Base-by-base conservation (phyloP, 2,329 filamentous ascomycete species). In the Ophiostoma fasciatum region DNA sequence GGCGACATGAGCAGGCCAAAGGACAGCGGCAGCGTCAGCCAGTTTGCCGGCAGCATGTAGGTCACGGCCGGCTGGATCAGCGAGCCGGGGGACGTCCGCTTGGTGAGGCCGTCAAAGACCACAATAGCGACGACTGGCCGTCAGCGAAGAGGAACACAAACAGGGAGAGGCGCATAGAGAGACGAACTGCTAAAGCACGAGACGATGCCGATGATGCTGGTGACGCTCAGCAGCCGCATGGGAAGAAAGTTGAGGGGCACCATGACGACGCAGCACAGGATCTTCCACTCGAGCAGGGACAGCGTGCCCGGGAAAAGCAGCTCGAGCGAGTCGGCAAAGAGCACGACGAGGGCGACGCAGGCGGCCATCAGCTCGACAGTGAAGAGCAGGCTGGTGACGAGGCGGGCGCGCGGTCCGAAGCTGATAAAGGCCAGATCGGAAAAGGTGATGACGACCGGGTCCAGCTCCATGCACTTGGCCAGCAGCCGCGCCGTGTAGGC, bases 341-440 rank as follows among this genome's bases (percentile, higher is more conserved):
- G 69, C 15, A 94, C 82, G 22, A 93, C 72, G 4, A 94, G 66
- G 4, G 88, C 88, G 21, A 96, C 87, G 51, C 83, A 92, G 17
- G 85, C 82, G 7, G 82, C 87, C 22, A 94, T 58, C 19, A 96
- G 67, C 56, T 96, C 88, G 29, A 96, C 54, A 10, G 78, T 85
- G 59, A 96, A 96, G 13, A 96, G 64, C 1, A 92, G 63, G 42
- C 84, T 92, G 7, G 83, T 88, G 21, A 80, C 70, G 23, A 94
- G 63, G 25, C 88, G 78, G 25, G 85, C 88, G 39, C 72, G 77
- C 13, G 76, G 71, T 8, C 88, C 88, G 54, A 92, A 94, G 15
- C 84, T 87, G 46, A 93, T 78, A 50, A 80, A 94, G 2, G 88
- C 90, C 32, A 96, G 64, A 52, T 96, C 88, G 23, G 87, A 90